phyloP scores from a whole-genome alignment of 345 rosid genomes.

The Salix brachista region DNA sequence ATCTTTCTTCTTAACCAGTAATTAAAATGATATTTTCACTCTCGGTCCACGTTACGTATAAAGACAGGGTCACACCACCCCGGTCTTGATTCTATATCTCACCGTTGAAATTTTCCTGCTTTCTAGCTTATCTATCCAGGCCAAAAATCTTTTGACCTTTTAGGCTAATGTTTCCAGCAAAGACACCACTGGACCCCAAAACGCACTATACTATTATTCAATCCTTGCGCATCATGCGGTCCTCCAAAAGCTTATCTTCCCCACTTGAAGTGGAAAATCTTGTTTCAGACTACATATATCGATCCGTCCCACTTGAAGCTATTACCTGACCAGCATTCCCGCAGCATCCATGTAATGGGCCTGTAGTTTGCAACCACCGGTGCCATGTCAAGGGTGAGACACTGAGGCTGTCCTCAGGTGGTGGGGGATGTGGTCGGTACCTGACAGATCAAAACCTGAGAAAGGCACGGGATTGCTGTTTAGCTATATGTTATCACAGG shows the following conservation, averaged over 20 bases:
- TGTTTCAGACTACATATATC: background rate
- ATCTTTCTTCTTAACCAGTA: background rate
- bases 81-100: background rate
- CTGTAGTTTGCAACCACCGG: background rate
- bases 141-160: conserved; percentile 6
- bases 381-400: background rate
- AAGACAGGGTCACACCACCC: background rate
- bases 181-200: conserved; percentile 13
- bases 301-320: conserved; percentile 2
- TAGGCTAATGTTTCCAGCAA: background rate
- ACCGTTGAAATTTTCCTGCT: background rate
- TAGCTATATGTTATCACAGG: background rate
- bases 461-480: background rate
- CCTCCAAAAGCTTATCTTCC: conserved; percentile 11
- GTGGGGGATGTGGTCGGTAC: conserved; percentile 8
- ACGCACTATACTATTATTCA: background rate
- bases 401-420: background rate
- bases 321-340: background rate
- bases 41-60: conserved; percentile 11
- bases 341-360: background rate
- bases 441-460: background rate
- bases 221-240: background rate
- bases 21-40: background rate
- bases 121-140: background rate
- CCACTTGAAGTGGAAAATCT: conserved; percentile 16